Evolutionary conservation across 2,329 filamentous ascomycete species (phyloP).

Genomic region (Aspergillus japonicus): DNA sequence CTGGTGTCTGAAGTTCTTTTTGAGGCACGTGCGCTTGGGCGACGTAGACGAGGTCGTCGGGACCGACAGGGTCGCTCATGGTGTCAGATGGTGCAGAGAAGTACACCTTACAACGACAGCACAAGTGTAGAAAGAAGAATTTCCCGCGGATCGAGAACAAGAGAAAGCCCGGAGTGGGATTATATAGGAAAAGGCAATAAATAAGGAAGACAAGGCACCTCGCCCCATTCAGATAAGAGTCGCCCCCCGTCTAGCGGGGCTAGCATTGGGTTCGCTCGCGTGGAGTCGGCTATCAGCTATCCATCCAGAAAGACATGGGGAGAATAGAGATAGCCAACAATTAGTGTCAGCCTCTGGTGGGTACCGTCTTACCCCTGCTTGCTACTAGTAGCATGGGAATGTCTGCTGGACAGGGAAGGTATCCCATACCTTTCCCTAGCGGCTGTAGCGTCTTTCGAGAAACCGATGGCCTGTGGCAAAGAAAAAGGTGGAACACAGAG

Average conservation of each 20-base stretch:
- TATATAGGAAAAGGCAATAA: not conserved
- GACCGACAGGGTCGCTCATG: constrained; percentile 13
- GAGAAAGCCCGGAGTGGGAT: not conserved
- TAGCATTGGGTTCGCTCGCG: not conserved
- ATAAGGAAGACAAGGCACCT: not conserved
- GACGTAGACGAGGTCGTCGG: constrained; percentile 6
- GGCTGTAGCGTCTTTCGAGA: not conserved
- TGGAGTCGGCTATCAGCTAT: not conserved
- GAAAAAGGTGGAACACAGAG: not conserved
- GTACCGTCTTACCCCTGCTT: not conserved
- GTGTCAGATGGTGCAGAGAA: not conserved
- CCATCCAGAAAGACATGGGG: not conserved
- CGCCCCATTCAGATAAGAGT: not conserved
- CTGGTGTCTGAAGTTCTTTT: not conserved
- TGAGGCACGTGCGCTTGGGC: constrained; percentile 11
- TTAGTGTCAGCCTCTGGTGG: not conserved
- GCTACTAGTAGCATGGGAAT: not conserved
- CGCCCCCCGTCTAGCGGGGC: not conserved
- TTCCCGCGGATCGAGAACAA: not conserved
- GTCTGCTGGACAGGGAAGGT: not conserved
- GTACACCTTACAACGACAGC: not conserved
- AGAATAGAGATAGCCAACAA: not conserved
- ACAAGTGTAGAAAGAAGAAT: not conserved
- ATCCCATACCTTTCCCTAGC: not conserved
- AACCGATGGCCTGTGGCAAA: not conserved